Percentiles rank a stretch among this genome's conserved stretches.
Evolutionary conservation across 768 basidiomycete genomes (phyloP).

Genomic region (Podaxis pistillaris): DNA sequence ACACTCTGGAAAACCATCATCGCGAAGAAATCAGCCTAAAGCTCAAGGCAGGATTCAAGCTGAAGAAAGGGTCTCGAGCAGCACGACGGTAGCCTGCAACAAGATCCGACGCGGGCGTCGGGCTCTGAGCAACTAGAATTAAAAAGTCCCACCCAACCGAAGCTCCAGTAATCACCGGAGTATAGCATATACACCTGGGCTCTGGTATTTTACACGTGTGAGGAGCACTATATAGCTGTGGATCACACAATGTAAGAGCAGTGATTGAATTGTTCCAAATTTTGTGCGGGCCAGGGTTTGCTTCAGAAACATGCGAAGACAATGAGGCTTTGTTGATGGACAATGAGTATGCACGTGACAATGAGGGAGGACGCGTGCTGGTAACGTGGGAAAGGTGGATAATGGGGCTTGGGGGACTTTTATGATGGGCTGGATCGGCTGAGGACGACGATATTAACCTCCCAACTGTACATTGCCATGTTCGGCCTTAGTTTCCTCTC

Average conservation of each 20-base stretch:
- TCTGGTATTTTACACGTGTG: background rate
- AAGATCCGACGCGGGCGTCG: too few relatives aligned
- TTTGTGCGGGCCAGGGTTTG: background rate
- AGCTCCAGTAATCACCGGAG: too few relatives aligned
- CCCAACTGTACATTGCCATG: background rate
- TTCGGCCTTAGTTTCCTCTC: constrained; percentile 34
- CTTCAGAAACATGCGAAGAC: background rate
- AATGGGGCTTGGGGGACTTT: background rate
- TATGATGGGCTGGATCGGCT: background rate
- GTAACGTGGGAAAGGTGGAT: constrained; percentile 5
- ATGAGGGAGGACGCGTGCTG: background rate
- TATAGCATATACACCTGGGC: too few relatives aligned
- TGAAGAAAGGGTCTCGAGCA: too few relatives aligned
- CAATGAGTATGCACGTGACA: constrained; percentile 9
- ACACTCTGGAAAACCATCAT: too few relatives aligned
- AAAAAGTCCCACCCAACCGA: too few relatives aligned
- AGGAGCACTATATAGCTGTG: background rate
- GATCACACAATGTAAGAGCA: background rate
- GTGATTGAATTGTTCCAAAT: background rate
- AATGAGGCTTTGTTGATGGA: constrained; percentile 8
- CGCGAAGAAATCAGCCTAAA: too few relatives aligned
- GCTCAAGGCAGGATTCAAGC: too few relatives aligned
- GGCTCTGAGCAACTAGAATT: too few relatives aligned
- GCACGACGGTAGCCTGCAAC: too few relatives aligned
- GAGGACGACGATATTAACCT: constrained; percentile 1